Evolutionary conservation across 768 basidiomycete species (phyloP), one percentile per base, ranked within the genome.

Genomic region (Panellus pusillus): DNA sequence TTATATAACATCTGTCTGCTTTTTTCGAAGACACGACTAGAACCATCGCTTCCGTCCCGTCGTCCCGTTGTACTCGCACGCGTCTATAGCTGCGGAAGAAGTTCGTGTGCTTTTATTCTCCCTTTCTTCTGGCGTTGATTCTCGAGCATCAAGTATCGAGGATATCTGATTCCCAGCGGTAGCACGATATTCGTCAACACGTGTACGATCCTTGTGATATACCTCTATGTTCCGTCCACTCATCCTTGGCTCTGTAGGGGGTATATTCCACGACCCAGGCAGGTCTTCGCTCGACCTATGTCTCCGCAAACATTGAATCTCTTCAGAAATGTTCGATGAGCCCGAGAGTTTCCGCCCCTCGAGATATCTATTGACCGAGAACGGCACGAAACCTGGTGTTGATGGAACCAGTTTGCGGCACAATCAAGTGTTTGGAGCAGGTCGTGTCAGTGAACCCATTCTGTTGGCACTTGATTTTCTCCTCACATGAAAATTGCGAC

Each of bases 341-440:
- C 63, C 63, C 14, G 54, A 62, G 18, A 46, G 32, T 28, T 67
- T 64, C 58, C 42, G 52, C 8, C 65, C 65, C 12, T 65, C 64
- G 9, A 65, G 65, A 9, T 67, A 58, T 47, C 32, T 66, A 12
- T 41, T 55, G 20, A 40, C 52, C 36, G 47, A 28, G 39, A 35
- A 52, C 35, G 62, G 62, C 40, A 52, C 50, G 19, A 54, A 44
- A 35, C 48, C 49, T 7, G 60, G 54, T 13, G 47, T 55, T 24
- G 55, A 61, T 39, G 54, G 17, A 20, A 27, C 19, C 13, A 51
- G 27, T 15, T 55, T 50, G 14, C 39, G 61, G 17, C 39, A 27
- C 28, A 50, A 44, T 36, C 39, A 50, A 28, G 24, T 44, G 13
- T 61, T 54, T 31, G 45, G 56, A 11, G 28, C 38, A 37, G 61